Evolutionary conservation across 2,329 filamentous ascomycete genomes (phyloP), one percentile per base, ranked within the genome.

Genomic region (Ophiosphaerella korrae): DNA sequence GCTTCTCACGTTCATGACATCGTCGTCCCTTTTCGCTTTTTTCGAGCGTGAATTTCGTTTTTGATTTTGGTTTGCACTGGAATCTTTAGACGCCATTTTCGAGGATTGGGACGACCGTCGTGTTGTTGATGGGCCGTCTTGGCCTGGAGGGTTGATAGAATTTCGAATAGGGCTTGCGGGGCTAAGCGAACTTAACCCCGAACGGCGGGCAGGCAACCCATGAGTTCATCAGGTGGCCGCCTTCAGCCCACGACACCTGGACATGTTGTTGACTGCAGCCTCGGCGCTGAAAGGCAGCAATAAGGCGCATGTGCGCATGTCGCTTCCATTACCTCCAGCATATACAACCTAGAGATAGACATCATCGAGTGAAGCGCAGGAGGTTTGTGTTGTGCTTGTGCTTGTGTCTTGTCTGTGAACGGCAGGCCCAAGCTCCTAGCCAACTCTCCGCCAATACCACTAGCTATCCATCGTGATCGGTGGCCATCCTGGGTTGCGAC

Each of bases 1-100:
- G 37, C 8, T 42, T 35, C 81, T 74, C 71, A 83, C 82, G 59
- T 78, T 79, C 77, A 84, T 84, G 42, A 84, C 81, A 23, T 80
- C 72, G 48, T 83, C 79, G 72, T 86, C 83, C 53, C 74, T 70
- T 42, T 66, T 67, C 43, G 70, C 64, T 29, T 63, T 53, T 14
- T 57, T 58, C 2, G 65, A 58, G 13, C 63, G 64, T 16, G 53
- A 43, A 23, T 59, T 54, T 18, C 45, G 52, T 41, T 50, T 57
- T 12, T 37, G 47, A 48, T 49, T 57, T 12, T 39, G 47, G 47
- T 58, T 64, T 23, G 35, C 18, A 14, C 39, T 18, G 31, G 45
- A 29, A 33, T 60, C 58, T 24, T 55, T 62, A 31, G 52, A 18
- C 42, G 44, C 50, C 53, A 49, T 54, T 16, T 57, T 61, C 24